Base-by-base conservation (phyloP, 192 early-diverging fungal species). In the Thamnidium elegans region DNA sequence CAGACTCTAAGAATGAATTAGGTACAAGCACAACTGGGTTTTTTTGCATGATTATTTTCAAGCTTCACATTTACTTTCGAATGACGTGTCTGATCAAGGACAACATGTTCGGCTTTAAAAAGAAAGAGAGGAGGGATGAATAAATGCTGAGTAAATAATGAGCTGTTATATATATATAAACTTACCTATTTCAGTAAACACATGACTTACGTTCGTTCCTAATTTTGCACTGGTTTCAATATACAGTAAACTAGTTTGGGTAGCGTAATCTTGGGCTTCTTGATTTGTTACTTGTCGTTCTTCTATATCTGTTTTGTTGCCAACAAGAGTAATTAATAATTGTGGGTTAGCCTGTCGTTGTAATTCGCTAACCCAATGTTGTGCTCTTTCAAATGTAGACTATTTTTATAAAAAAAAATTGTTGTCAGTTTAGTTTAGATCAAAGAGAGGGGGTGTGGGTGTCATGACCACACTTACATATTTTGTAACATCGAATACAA, bases 301-400 rank as follows among this genome's bases (percentile, higher is more conserved):
- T 50, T 43, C 54, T 62, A 99, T 72, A 76, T 99, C 96, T 43
- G 95, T 78, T 78, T 99, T 99, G 82, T 99, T 99, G 36, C 95
- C 96, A 15, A 94, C 93, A 43, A 99, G 82, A 8, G 91, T 90
- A 86, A 99, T 97, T 56, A 97, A 92, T 74, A 97, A 92, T 77
- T 93, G 90, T 23, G 95, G 91, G 72, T 91, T 91, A 11, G 94
- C 94, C 75, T 97, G 94, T 56, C 93, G 88, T 79, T 96, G 91
- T n/a, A 99, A 84, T 73, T 96, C 94, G 71, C 92, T 93, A 10
- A 97, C 90, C 95, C 95, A 99, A 19, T 90, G 83, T 77, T 95
- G 95, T 56, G 94, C 95, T 69, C 88, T 91, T 55, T 94, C 92
- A 54, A 99, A 80, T 44, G 58, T 59, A 44, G 58, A 21, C 58